A percentile compares a stretch with the other conserved stretches of the same genome.
These are phyloP conservation scores for Stropharia rugosoannulata DNA, from an alignment of 768 basidiomycete species.

Conservation along the genomic window DNA sequence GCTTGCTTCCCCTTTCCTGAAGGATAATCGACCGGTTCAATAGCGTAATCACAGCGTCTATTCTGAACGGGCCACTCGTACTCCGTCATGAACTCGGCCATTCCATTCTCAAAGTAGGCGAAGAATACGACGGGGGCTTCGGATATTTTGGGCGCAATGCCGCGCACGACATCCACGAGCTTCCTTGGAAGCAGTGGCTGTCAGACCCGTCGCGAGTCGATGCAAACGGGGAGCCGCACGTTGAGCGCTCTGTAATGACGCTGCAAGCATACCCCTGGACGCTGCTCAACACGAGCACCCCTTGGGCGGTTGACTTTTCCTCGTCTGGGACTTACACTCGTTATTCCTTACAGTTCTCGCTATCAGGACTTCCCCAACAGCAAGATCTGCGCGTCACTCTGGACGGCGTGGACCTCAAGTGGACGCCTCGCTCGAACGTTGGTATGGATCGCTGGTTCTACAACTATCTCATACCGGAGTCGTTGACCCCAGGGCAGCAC, in stretches of 20 bases:
- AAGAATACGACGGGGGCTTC: conserved; percentile 81
- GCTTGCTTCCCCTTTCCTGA: too few species aligned
- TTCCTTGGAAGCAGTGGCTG: conserved; percentile 78
- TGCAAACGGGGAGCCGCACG: conserved; percentile 26
- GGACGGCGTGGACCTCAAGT: conserved; percentile 59
- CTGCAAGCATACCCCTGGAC: conserved; percentile 78
- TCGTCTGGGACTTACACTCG: conserved; percentile 65
- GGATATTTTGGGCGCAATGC: conserved; percentile 75
- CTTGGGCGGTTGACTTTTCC: conserved; percentile 60
- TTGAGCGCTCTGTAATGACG: conserved; percentile 74
- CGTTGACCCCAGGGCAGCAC: conserved; percentile 52
- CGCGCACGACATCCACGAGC: conserved; percentile 37
- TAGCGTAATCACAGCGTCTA: conserved; percentile 75
- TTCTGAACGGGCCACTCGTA: conserved; percentile 71
- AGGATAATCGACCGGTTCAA: background rate
- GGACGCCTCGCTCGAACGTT: conserved; percentile 55
- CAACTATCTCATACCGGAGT: conserved; percentile 44
- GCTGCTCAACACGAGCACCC: conserved; percentile 55
- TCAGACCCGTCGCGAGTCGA: conserved; percentile 26
- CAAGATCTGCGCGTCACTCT: conserved; percentile 56
- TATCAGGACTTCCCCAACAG: conserved; percentile 63
- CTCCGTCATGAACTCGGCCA: conserved; percentile 81
- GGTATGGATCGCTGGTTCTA: conserved; percentile 80
- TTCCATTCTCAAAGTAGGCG: conserved; percentile 75
- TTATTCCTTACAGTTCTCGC: conserved; percentile 66